A percentile compares a stretch with the other conserved stretches of the same genome.
Evolutionary conservation across 2,329 filamentous ascomycete genomes (phyloP).

Genomic region (Epichloe scottii): DNA sequence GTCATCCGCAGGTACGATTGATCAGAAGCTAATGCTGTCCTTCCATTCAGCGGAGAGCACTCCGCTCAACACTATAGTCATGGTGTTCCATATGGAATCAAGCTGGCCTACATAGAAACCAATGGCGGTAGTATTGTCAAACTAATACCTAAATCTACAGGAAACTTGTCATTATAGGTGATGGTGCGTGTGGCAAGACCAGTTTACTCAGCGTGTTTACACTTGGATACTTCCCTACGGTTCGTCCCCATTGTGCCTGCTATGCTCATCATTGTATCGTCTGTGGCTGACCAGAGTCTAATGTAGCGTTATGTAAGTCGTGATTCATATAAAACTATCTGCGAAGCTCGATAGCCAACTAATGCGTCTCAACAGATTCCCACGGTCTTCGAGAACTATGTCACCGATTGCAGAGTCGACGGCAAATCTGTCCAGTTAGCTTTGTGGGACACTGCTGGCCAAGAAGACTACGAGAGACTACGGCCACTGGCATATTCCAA

Average conservation of each 20-base stretch:
- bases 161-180: slow-evolving; percentile 93
- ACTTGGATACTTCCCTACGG: slow-evolving; percentile 92
- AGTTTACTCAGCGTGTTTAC: slow-evolving; percentile 96
- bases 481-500: slow-evolving; percentile 92
- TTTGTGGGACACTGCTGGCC: slow-evolving; percentile 98
- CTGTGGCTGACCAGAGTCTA: background rate
- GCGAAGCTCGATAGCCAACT: slow-evolving; percentile 3
- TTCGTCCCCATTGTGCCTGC: slow-evolving; percentile 36
- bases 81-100: background rate
- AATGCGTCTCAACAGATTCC: slow-evolving; percentile 47
- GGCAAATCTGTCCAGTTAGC: slow-evolving; percentile 97
- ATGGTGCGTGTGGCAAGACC: slow-evolving; percentile 96
- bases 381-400: slow-evolving; percentile 98
- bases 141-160: slow-evolving; percentile 30
- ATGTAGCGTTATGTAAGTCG: slow-evolving; percentile 46
- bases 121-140: background rate
- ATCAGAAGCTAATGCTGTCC: background rate
- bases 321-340: background rate
- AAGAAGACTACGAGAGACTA: slow-evolving; percentile 96
- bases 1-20: slow-evolving; percentile 50
- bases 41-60: background rate
- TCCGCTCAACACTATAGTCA: background rate
- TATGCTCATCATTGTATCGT: background rate
- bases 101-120: background rate
- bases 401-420: slow-evolving; percentile 96